Evolutionary conservation across 2,329 filamentous ascomycete genomes (phyloP), one percentile per base, ranked within the genome.

Genomic region (Eutypella sp.): DNA sequence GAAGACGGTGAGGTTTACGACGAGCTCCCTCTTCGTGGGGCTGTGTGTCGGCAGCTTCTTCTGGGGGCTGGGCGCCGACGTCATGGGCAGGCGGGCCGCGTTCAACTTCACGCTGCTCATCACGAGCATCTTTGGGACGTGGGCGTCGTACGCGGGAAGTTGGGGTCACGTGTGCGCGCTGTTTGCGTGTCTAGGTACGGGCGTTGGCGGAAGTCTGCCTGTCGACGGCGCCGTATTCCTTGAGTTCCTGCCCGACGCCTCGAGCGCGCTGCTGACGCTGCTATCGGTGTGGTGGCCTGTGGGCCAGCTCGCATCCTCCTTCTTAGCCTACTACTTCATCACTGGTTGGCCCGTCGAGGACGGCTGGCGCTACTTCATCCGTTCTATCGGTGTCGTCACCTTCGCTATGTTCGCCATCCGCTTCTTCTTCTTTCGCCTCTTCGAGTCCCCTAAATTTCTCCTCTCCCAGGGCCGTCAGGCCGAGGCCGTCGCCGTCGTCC

Each of bases 241-340:
- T 31, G 89, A 95, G 59, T 92, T 92, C 53, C 69, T 95, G 1
- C 89, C 89, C 0, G 83, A 85, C 47, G 79, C 83, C 0, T 85
- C 81, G n/a, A 82, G 81, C 51, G 81, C 82, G 25, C 75, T 93
- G 13, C 71, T 93, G 24, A 93, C 88, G 0, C 73, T 92, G 40
- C 73, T 95, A n/a, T 89, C 86, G 6, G 79, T 90, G 7, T 93
- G 87, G 85, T 95, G 89, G 88, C 87, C 89, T 0, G 68, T 95
- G 16, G 89, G 89, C 5, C 87, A 93, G 60, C 73, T 95, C 7
- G 76, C 85, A 46, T 82, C 85, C 2, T 85, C 82, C 3, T 66
- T 87, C 5, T 72, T 88, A 40, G 87, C 85, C 6, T 92, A 87
- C 88, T 85, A 75, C 39, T 88, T 84, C 54, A 84, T 93, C 46